Evolutionary conservation across 148 eudicot species (phyloP), one percentile per base, ranked within the genome.

Genomic region (Camellia granthamiana): DNA sequence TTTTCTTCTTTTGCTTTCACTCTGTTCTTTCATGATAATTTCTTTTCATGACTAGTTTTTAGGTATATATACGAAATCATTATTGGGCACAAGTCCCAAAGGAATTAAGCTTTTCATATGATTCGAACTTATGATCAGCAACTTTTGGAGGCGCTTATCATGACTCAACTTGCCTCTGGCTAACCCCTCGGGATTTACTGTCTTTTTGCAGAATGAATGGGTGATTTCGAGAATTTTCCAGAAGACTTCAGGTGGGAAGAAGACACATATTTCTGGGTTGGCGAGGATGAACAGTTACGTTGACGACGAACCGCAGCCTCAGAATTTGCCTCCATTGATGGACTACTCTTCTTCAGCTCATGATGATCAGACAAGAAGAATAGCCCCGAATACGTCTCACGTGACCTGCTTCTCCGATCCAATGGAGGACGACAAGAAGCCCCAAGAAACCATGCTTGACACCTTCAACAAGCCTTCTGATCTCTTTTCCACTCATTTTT

Each of bases 341-440:
- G 97, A 93, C 47, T 75, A 83, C 18, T 87, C 97, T 9, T 78
- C 90, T 54, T 44, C 69, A 7, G 77, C 80, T 16, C 38, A 74
- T 12, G 78, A 81, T 19, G 77, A 59, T 60, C 83, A 82, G 72
- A 77, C 79, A 59, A 84, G 71, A 71, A 74, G 56, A 46, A 8
- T 21, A 43, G 58, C 47, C 6, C 42, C 59, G 54, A 81, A 81
- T 58, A 38, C 75, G 21, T 84, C 87, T 68, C 78, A 84, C 85
- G 91, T 83, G 87, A 81, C 91, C 88, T 88, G 91, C 92, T 90
- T 93, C 94, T 91, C 94, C 91, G 78, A 68, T 69, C 80, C 46
- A 58, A 46, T 79, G 84, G 82, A 75, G 71, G 88, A 86, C 58
- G 88, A 86, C 58, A 72, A 69, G 3, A 79, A 84, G 41, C 78